These are phyloP conservation scores for Darksidea phi DNA, from an alignment of 495 filamentous ascomycete species.

Conservation along the genomic window DNA sequence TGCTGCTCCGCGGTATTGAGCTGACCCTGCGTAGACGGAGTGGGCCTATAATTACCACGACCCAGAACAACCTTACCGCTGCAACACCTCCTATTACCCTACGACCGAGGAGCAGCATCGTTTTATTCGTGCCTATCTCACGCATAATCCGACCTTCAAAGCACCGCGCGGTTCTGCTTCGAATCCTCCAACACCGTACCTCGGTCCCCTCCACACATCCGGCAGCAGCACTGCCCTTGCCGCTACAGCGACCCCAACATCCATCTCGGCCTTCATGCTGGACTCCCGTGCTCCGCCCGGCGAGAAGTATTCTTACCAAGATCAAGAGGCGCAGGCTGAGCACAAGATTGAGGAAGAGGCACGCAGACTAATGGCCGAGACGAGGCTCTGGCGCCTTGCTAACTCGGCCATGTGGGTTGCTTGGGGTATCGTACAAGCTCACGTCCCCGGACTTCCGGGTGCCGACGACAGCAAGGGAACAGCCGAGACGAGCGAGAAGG, in stretches of 20 bases:
- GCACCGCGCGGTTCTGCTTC: constrained; percentile 45
- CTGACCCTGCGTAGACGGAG: constrained; percentile 56
- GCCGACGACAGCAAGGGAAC: constrained; percentile 21
- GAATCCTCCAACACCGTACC: constrained; percentile 49
- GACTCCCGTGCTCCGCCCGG: constrained; percentile 63
- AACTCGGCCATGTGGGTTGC: constrained; percentile 90
- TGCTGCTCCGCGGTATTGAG: constrained; percentile 16
- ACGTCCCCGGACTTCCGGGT: constrained; percentile 61
- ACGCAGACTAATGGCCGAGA: constrained; percentile 68
- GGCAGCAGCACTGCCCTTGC: constrained; percentile 35
- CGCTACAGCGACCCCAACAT: constrained; percentile 30
- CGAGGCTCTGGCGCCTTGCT: constrained; percentile 78
- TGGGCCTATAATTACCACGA: constrained; percentile 99
- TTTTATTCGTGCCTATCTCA: constrained; percentile 84
- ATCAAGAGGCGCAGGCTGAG: constrained; percentile 55
- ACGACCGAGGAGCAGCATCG: constrained; percentile 75
- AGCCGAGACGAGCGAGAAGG: constrained; percentile 17
- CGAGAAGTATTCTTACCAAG: constrained; percentile 43
- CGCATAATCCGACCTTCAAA: constrained; percentile 57
- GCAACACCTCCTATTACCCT: constrained; percentile 70
- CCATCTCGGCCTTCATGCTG: constrained; percentile 64
- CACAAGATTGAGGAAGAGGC: constrained; percentile 62
- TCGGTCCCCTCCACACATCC: constrained; percentile 24
- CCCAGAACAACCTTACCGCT: constrained; percentile 58
- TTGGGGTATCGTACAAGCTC: constrained; percentile 96